A percentile compares a stretch with the other conserved stretches of the same genome.
Conservation (phyloP, 148 eudicot species). For the Linanthus parryae region DNA sequence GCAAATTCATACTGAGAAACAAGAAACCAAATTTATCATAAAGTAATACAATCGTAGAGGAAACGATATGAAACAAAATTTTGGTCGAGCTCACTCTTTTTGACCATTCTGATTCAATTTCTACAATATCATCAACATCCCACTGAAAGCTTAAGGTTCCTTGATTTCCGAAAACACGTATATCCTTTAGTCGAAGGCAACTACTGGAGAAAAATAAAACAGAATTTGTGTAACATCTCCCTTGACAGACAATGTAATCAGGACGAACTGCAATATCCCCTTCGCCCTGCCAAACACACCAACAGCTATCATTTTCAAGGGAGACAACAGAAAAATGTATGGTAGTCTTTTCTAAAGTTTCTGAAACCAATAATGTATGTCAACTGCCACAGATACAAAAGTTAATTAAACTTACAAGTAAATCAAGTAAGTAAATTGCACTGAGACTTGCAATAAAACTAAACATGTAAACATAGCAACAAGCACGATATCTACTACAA, state of each 20-base stretch:
- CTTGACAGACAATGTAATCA: constrained; percentile 41
- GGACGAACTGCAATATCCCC: constrained; percentile 20
- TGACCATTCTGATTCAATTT: constrained; percentile 40
- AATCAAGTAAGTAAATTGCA: too few relatives aligned
- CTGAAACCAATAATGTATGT: too few relatives aligned
- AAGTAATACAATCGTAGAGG: background rate
- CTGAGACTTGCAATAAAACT: too few relatives aligned
- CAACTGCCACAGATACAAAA: too few relatives aligned
- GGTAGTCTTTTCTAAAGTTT: too few relatives aligned
- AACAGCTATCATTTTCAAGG: background rate
- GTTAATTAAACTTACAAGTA: too few relatives aligned
- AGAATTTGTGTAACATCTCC: constrained; percentile 41
- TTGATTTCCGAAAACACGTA: constrained; percentile 23
- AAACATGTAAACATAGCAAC: too few relatives aligned
- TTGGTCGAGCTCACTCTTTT: constrained; percentile 32
- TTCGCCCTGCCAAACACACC: constrained; percentile 36
- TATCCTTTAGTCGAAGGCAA: constrained; percentile 31
- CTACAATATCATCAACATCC: constrained; percentile 45
- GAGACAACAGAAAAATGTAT: background rate
- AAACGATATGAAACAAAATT: background rate
- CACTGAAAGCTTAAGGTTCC: constrained; percentile 26
- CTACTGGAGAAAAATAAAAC: constrained; percentile 32
- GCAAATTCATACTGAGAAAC: constrained; percentile 37
- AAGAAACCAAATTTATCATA: constrained; percentile 4
- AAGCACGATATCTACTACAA: too few relatives aligned